Evolutionary conservation across 139 green algal species (phyloP).

Genomic region (Chlamydomonas urium): DNA sequence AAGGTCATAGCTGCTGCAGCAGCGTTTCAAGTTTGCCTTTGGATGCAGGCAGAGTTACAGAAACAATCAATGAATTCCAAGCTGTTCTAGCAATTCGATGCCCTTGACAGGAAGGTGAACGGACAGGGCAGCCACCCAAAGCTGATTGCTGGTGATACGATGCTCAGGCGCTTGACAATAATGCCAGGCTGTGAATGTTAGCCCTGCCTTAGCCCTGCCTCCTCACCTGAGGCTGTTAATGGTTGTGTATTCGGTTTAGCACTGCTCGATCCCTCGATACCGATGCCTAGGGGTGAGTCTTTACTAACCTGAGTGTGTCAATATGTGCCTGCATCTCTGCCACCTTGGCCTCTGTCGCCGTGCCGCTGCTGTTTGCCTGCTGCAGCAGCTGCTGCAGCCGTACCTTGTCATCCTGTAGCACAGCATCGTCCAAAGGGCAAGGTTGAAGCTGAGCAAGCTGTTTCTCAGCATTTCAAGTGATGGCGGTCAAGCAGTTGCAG

Average conservation of each 20-base stretch:
- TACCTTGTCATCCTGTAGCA: slow-evolving; percentile 54
- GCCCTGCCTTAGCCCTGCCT: too few species aligned
- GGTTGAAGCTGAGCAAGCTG: background rate
- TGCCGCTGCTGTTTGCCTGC: slow-evolving; percentile 21
- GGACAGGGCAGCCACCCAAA: too few species aligned
- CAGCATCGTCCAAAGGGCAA: background rate
- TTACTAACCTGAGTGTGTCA: slow-evolving; percentile 41
- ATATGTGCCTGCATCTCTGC: slow-evolving; percentile 45
- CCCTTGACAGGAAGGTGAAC: too few species aligned
- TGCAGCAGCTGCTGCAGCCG: slow-evolving; percentile 36
- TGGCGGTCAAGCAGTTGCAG: background rate
- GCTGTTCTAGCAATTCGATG: too few species aligned
- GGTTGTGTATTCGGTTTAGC: background rate
- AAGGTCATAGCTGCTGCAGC: too few species aligned
- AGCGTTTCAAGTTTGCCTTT: too few species aligned
- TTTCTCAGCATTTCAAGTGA: background rate
- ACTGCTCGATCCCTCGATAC: background rate
- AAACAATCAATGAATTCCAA: too few species aligned
- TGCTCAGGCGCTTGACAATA: too few species aligned
- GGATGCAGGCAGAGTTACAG: too few species aligned
- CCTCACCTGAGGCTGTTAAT: background rate
- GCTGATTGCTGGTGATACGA: too few species aligned
- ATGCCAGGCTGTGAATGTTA: too few species aligned
- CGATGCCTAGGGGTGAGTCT: too few species aligned
- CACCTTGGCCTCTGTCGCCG: slow-evolving; percentile 34